Evolutionary conservation across 352 stramenopile genomes (phyloP), one percentile per base, ranked within the genome.

Genomic region (Globisporangium mamillatum): DNA sequence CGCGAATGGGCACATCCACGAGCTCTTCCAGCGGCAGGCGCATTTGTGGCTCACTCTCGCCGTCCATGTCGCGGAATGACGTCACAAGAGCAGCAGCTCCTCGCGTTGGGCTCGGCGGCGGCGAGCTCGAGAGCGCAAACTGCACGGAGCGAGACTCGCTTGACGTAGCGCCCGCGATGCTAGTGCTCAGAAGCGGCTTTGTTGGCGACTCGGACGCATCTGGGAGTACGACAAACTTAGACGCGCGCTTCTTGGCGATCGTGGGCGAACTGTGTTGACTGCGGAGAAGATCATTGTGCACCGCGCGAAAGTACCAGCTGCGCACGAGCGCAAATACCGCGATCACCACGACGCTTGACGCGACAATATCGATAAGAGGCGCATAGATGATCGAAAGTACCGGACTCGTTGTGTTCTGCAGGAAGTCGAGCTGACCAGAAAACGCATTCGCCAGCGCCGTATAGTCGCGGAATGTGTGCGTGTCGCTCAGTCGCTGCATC

Each of bases 401-500:
- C 14, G 50, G 27, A 4, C 20, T 20, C 46, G 69, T 36, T 22
- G 59, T 66, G 38, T 72, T 78, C 27, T 70, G 63, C 4, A 68
- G 27, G n/a, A 65, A 66, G 38, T 72, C 60, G 44, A 68, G 63
- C 27, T 65, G 67, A 12, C 58, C 63, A 1, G 44, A 16, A 59
- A 80, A 78, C 24, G 76, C 32, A 65, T 83, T 83, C 22, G 74
- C 62, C 44, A 71, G 16, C 18, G 65, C 64, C 20, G 69, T 72
- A 12, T 25, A 56, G 57, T 71, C 62, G 46, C 66, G 68, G 68
- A 81, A 63, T 62, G 71, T 5, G 14, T 60, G 25, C 27, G 27
- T 27, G 34, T 81, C 77, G 14, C 69, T 50, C 24, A 67, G 27
- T 9, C 66, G 68, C 41, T 79, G 75, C 29, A 63, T 41, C 32